Evolutionary conservation across 805 yeast genomes (phyloP).

Genomic region (Lipomyces kockii): DNA sequence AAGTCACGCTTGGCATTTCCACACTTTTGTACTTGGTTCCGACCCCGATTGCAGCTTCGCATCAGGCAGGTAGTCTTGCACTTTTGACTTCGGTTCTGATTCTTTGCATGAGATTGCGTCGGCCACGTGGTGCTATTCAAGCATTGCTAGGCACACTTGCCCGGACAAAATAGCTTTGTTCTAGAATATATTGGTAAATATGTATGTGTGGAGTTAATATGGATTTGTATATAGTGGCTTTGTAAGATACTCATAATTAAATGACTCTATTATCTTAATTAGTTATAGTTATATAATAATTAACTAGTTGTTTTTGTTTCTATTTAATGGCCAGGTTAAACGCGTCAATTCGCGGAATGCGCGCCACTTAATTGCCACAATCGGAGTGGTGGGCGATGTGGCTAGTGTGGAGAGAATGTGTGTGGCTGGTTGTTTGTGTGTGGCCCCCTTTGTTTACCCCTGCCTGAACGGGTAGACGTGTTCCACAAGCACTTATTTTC

Average conservation of each 20-base stretch:
- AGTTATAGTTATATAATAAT: neutral
- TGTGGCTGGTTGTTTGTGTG: neutral
- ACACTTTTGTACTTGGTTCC: slow-evolving; percentile 91
- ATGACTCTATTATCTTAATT: neutral
- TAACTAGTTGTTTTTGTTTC: neutral
- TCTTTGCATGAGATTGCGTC: slow-evolving; percentile 56
- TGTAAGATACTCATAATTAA: neutral
- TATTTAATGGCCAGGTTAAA: neutral
- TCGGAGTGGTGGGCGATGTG: neutral
- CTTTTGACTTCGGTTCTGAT: slow-evolving; percentile 78
- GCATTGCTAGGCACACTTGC: neutral
- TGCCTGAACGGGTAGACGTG: neutral
- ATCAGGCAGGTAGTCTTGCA: slow-evolving; percentile 96
- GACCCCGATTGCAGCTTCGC: slow-evolving; percentile 88
- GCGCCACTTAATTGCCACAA: neutral
- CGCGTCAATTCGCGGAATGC: too few species aligned
- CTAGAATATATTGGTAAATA: neutral
- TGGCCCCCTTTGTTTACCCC: neutral
- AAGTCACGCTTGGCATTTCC: slow-evolving; percentile 82
- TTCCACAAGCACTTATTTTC: neutral
- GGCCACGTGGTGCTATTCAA: slow-evolving; percentile 17
- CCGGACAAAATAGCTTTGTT: neutral
- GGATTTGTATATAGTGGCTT: slow-evolving; percentile 5
- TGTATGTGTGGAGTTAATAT: neutral
- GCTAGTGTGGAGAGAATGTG: too few species aligned